Evolutionary conservation across 2,329 filamentous ascomycete species (phyloP).

Genomic region (Claviceps purpurea): DNA sequence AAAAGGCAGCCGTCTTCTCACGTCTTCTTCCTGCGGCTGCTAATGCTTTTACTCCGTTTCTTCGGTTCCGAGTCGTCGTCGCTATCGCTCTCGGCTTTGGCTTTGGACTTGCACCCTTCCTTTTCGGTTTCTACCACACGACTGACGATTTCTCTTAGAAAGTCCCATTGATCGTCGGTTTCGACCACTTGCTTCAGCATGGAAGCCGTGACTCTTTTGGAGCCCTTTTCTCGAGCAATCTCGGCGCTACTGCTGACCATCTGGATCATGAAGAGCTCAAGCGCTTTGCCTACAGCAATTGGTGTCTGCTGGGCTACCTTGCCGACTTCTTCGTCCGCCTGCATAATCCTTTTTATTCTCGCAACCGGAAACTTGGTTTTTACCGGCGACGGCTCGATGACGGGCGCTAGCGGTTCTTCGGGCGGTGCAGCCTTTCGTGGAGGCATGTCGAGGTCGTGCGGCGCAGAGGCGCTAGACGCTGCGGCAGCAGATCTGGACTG

Average conservation of each 20-base stretch:
- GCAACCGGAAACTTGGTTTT: slow-evolving; percentile 95
- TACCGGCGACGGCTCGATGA: slow-evolving; percentile 55
- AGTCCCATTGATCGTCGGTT: slow-evolving; percentile 87
- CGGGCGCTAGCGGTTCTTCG: slow-evolving; percentile 18
- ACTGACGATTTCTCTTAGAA: slow-evolving; percentile 76
- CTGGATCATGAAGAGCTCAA: slow-evolving; percentile 96
- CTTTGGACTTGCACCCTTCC: slow-evolving; percentile 24
- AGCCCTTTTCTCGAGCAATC: slow-evolving; percentile 68
- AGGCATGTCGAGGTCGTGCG: slow-evolving; percentile 19
- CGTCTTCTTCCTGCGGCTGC: slow-evolving; percentile 36
- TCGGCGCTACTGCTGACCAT: slow-evolving; percentile 80
- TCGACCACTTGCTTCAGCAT: slow-evolving; percentile 88
- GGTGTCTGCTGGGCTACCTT: slow-evolving; percentile 97
- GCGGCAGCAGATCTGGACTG: slow-evolving; percentile 1
- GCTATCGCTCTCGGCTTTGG: slow-evolving; percentile 38
- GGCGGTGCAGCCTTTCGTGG: slow-evolving; percentile 15
- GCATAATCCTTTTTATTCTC: slow-evolving; percentile 98
- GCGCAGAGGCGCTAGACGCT: neutral
- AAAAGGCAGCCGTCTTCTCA: slow-evolving; percentile 6
- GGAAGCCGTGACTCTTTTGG: slow-evolving; percentile 76
- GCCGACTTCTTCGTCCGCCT: slow-evolving; percentile 94
- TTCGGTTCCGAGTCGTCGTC: slow-evolving; percentile 37
- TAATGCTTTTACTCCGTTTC: slow-evolving; percentile 29
- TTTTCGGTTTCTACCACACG: slow-evolving; percentile 55
- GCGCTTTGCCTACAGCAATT: slow-evolving; percentile 86